A percentile compares a stretch with the other conserved stretches of the same genome.
These are phyloP conservation scores for Microsporum canis DNA, from an alignment of 2,329 filamentous ascomycete species.

Conservation along the genomic window DNA sequence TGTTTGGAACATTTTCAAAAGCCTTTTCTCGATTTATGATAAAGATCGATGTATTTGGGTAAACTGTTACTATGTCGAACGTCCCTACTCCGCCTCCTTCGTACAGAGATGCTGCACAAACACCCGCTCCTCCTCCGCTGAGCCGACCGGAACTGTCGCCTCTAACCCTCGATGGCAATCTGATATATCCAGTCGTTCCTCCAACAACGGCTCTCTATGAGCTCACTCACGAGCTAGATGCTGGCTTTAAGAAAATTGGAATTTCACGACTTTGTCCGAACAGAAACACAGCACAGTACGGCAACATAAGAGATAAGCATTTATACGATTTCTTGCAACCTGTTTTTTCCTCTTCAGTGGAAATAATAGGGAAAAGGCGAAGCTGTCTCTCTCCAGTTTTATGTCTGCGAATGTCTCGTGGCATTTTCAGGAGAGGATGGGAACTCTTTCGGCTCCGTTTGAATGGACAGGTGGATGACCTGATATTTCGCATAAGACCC, in stretches of 20 bases:
- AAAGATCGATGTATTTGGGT: neutral
- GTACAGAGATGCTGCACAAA: constrained; percentile 8
- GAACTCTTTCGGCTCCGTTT: constrained; percentile 7
- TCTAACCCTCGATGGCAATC: constrained; percentile 12
- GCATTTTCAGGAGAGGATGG: constrained; percentile 12
- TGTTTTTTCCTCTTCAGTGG: constrained; percentile 8
- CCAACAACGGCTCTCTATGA: constrained; percentile 12
- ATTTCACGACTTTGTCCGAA: constrained; percentile 9
- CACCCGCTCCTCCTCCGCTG: neutral
- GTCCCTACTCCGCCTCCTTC: constrained; percentile 6
- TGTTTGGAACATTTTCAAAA: neutral
- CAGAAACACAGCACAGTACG: neutral
- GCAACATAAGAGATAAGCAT: constrained; percentile 8
- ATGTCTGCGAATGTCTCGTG: constrained; percentile 6
- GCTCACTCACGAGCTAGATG: constrained; percentile 12
- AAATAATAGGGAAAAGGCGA: constrained; percentile 14
- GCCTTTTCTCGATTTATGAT: neutral
- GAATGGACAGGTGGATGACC: neutral
- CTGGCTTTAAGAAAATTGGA: constrained; percentile 9
- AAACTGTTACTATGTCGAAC: neutral
- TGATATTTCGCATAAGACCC: constrained; percentile 13
- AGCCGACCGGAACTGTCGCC: constrained; percentile 6
- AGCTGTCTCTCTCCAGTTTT: constrained; percentile 10
- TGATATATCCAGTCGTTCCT: constrained; percentile 11
- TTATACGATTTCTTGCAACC: constrained; percentile 14